Conservation (phyloP, 495 filamentous ascomycete species). For the Penicillium desertorum region DNA sequence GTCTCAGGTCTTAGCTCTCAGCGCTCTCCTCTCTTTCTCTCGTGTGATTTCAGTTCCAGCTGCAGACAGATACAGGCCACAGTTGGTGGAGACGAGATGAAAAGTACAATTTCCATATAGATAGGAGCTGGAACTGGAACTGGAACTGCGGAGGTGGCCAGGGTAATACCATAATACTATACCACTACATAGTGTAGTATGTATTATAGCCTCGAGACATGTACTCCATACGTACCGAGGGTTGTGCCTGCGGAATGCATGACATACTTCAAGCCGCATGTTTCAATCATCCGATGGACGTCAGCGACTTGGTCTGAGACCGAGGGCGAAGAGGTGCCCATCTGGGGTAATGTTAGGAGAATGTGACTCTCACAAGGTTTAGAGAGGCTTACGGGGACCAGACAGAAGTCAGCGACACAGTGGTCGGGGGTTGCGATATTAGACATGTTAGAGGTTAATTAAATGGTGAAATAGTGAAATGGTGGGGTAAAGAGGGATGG, state of each 20-base stretch:
- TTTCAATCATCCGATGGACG: slow-evolving; percentile 81
- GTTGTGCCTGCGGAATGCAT: slow-evolving; percentile 96
- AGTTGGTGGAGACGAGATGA: neutral
- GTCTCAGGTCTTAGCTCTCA: neutral
- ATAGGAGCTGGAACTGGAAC: neutral
- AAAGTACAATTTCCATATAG: neutral
- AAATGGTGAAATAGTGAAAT: neutral
- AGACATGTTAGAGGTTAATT: slow-evolving; percentile 14
- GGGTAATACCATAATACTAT: neutral
- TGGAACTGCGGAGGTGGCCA: neutral
- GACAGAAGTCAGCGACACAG: slow-evolving; percentile 79
- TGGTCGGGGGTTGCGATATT: slow-evolving; percentile 59
- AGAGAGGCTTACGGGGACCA: slow-evolving; percentile 62
- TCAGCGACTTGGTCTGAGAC: slow-evolving; percentile 85
- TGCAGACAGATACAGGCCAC: neutral
- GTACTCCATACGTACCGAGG: slow-evolving; percentile 60
- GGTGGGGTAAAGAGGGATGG: neutral
- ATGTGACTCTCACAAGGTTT: neutral
- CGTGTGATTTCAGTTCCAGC: neutral
- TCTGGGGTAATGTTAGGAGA: slow-evolving; percentile 40
- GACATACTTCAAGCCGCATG: slow-evolving; percentile 72
- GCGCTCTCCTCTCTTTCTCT: neutral
- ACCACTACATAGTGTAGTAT: neutral
- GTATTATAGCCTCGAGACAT: neutral
- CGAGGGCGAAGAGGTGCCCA: slow-evolving; percentile 78